Evolutionary conservation across 2,329 filamentous ascomycete species (phyloP), one percentile per base, ranked within the genome.

Genomic region (Calonectria pseudoturangicola): DNA sequence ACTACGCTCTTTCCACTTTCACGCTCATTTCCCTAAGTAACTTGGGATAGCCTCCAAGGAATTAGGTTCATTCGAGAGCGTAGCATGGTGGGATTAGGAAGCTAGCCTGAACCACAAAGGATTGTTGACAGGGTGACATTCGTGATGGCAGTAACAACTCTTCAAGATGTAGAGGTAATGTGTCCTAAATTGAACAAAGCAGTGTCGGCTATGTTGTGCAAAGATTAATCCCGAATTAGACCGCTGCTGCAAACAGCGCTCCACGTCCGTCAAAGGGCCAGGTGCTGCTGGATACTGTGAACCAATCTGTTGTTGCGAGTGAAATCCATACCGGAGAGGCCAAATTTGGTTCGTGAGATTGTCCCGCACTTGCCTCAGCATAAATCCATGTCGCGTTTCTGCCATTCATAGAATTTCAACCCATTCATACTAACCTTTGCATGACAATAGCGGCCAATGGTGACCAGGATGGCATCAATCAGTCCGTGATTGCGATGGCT

Each of bases 391-490:
- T 36, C 33, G 33, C 33, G 21, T 41, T 12, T 15, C 21, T 43
- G 18, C 43, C n/a, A 21, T 47, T 43, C 8, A n/a, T 43, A 16
- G 15, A 18, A 15, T 9, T 21, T 47, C 5, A 7, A n/a, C 5
- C 45, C 2, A n/a, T 13, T n/a, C 41, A 64, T 41, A 4, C 27
- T 64, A n/a, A 47, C 50, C 13, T 4, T 4, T 27, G 33, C 15
- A 3, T 27, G 13, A 54, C 45, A 2, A 48, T 21, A 54, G 50
- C 50, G 25, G 50, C 50, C 28, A 27, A 54, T 28, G 50, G 50
- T 16, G 28, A 54, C 18, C 60, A 64, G 30, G 27, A 64, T 43
- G 60, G 60, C 25, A 43, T 64, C 12, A 64, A 64, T 16, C 60
- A 64, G 18, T 64, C 60, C 13, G 10, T 64, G 4, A 43, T 64